phyloP scores from a whole-genome alignment of 225 moss, liverwort and hornwort species.

The Ulota crispa region DNA sequence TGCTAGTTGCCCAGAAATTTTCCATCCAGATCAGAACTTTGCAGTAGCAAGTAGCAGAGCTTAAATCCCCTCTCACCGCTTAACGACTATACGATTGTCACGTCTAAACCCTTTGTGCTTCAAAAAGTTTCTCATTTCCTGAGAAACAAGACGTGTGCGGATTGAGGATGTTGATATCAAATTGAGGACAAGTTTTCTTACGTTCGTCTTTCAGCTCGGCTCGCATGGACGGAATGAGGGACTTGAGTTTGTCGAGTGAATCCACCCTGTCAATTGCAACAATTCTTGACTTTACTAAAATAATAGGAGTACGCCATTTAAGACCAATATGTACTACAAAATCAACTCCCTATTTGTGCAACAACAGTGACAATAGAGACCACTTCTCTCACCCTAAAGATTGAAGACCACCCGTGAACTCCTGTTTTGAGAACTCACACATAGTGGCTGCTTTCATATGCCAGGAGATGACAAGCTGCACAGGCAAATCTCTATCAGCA shows the following conservation, averaged over 20 bases:
- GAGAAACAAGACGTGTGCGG: no score
- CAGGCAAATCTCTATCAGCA: constrained; percentile 1
- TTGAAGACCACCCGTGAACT: constrained; percentile 85
- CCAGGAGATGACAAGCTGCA: constrained; percentile 93
- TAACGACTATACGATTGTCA: background rate
- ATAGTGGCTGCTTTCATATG: constrained; percentile 98
- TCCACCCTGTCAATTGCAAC: constrained; percentile 66
- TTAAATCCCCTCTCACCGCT: background rate
- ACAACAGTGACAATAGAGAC: constrained; percentile 7
- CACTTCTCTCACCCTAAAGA: constrained; percentile 72
- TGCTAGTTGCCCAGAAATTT: background rate
- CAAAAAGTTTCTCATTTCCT: no score
- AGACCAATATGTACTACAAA: background rate
- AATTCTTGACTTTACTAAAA: constrained; percentile 5
- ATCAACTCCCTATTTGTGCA: constrained; percentile 1
- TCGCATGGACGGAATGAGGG: constrained; percentile 70
- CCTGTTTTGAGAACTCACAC: constrained; percentile 98
- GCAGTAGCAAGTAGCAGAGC: background rate
- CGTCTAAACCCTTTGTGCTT: no score
- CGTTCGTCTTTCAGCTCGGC: constrained; percentile 89
- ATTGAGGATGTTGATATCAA: background rate
- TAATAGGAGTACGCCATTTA: background rate
- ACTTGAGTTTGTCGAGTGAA: constrained; percentile 87
- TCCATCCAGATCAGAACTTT: background rate
- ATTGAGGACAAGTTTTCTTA: constrained; percentile 32